Evolutionary conservation across 2,329 filamentous ascomycete species (phyloP).

Genomic region (Knufia fluminis): DNA sequence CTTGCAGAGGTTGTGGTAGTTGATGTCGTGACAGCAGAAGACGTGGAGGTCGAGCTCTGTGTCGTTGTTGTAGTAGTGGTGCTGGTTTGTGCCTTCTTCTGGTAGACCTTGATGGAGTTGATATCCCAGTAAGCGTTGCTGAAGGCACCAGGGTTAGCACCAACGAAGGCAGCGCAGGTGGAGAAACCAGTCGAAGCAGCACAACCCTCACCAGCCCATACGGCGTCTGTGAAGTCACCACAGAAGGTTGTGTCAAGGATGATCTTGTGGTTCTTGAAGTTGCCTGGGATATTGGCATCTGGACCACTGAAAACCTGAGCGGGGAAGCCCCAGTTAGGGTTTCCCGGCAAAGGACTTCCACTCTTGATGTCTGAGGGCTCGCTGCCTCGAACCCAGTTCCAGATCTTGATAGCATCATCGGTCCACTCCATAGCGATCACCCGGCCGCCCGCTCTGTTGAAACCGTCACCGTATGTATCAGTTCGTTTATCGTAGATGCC

Average conservation of each 20-base stretch:
- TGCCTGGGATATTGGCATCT: conserved; percentile 31
- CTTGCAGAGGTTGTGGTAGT: not conserved
- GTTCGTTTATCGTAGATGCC: conserved; percentile 26
- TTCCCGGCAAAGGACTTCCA: conserved; percentile 28
- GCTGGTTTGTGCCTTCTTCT: conserved; percentile 22
- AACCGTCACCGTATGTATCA: conserved; percentile 40
- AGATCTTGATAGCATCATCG: conserved; percentile 60
- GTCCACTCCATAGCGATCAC: conserved; percentile 73
- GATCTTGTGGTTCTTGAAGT: conserved; percentile 34
- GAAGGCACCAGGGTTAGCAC: conserved; percentile 57
- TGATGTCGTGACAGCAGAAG: not conserved
- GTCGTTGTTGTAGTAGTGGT: conserved; percentile 5
- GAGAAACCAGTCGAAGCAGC: conserved; percentile 40
- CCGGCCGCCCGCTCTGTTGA: conserved; percentile 49
- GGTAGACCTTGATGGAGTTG: conserved; percentile 56
- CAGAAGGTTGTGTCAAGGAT: conserved; percentile 48
- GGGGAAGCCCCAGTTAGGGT: conserved; percentile 40
- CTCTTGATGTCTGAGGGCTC: conserved; percentile 39
- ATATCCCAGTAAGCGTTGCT: conserved; percentile 65
- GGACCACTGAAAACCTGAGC: conserved; percentile 32
- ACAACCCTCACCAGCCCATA: conserved; percentile 47
- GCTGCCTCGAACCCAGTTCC: conserved; percentile 40
- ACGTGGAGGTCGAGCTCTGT: not conserved
- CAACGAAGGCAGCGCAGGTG: conserved; percentile 65
- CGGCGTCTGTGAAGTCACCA: conserved; percentile 45